Base-by-base conservation (phyloP, 108 stramenopile species). In the Skeletonema menzelii region DNA sequence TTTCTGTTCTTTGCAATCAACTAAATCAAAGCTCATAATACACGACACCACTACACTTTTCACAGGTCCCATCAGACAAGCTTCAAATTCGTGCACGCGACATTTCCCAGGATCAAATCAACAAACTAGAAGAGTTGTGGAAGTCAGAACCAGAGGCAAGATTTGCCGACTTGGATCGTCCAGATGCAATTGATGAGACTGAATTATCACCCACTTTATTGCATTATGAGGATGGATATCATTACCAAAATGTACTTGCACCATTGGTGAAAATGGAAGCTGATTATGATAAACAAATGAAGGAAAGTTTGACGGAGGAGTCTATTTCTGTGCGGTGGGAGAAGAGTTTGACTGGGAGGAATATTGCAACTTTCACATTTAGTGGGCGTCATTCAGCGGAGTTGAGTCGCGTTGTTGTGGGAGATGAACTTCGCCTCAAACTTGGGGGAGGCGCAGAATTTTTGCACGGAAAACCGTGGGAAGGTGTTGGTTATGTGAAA, bases 181-280 rank as follows among this genome's bases (percentile, higher is more conserved):
- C 89, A 12, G 97, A 94, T 72, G 77, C 89, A 31, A 71, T 83
- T 20, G 93, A 91, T 31, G 97, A 97, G 53, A 92, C 87, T 20
- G 97, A 97, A 79, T 62, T 94, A 63, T 77, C 87, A 75, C 89
- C 96, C 20, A 91, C 95, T 4, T 79, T 89, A 59, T 73, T 95
- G 13, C 85, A 84, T 37, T 99, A 98, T 76, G 96, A 98, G 55
- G 98, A 99, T 70, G 99, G 97, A 24, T 98, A 95, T 76, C 97
- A 99, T 81, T 98, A 98, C 79, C 97, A 98, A 80, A 97, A 97
- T 82, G 80, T 99, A 34, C 60, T 99, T 34, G 99, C 97, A 20
- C 97, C 99, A 4, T 76, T 99, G 34, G 98, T 99, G 27, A 96
- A 99, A 74, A 84, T 97, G 60, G 99, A 99, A 84, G 99, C 98